Percentiles rank a stretch among this genome's conserved stretches.
phyloP scores from a whole-genome alignment of 495 filamentous ascomycete genomes.

The Elasticomyces elasticus region DNA sequence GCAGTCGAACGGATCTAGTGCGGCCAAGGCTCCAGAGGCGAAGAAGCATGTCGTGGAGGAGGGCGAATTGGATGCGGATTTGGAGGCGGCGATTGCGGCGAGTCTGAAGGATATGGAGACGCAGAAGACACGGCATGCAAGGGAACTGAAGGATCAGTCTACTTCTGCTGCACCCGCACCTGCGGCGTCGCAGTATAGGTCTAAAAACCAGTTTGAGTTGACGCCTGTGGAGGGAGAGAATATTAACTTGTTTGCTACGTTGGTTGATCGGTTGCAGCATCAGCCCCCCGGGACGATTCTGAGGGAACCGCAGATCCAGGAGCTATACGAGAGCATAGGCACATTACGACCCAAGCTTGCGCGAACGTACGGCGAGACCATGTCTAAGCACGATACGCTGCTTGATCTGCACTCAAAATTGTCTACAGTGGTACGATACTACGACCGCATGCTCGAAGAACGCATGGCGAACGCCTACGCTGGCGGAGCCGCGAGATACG shows the following conservation, averaged over 20 bases:
- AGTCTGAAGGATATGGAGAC: constrained; percentile 97
- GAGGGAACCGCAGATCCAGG: constrained; percentile 92
- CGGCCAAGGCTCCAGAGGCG: constrained; percentile 22
- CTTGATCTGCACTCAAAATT: constrained; percentile 91
- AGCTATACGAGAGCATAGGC: constrained; percentile 94
- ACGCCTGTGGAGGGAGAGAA: constrained; percentile 92
- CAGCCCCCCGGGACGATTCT: constrained; percentile 92
- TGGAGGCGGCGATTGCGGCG: constrained; percentile 92
- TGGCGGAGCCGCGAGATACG: constrained; percentile 44
- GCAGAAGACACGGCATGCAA: constrained; percentile 84
- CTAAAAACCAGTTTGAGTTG: constrained; percentile 89
- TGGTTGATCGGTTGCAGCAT: constrained; percentile 89
- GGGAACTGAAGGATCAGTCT: constrained; percentile 60
- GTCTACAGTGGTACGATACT: constrained; percentile 95
- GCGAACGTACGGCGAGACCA: constrained; percentile 93
- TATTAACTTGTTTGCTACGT: constrained; percentile 88
- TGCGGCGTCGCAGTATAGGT: constrained; percentile 33
- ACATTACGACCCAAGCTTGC: constrained; percentile 85
- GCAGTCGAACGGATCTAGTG: constrained; percentile 33
- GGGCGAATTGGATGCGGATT: constrained; percentile 82
- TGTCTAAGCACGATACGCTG: constrained; percentile 96
- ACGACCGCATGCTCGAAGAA: constrained; percentile 96
- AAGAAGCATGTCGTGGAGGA: constrained; percentile 30
- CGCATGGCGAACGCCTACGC: constrained; percentile 85
- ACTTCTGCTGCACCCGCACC: constrained; percentile 37